Conservation (phyloP, 139 green algal species). For the Nannochloris sp. region DNA sequence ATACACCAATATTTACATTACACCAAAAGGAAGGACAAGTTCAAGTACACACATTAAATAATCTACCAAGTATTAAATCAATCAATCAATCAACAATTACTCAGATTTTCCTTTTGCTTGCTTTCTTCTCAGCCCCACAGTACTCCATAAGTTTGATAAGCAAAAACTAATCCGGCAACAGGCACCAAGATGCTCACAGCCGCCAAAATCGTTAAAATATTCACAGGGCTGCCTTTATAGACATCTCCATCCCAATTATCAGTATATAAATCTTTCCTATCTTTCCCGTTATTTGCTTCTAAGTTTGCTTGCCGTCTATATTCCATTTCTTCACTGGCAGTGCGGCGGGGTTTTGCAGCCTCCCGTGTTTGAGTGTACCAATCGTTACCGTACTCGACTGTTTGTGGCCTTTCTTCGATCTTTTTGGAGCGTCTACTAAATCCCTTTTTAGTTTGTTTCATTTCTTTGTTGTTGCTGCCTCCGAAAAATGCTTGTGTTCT, state of each 20-base stretch:
- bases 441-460: too few species aligned
- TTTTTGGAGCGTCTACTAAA: too few species aligned
- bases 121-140: slow-evolving; percentile 58
- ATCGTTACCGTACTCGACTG: background rate
- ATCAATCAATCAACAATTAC: too few species aligned
- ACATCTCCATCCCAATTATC: slow-evolving; percentile 55
- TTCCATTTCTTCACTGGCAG: background rate
- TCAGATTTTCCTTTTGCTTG: too few species aligned
- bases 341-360: background rate
- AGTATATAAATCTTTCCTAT: slow-evolving; percentile 62
- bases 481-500: too few species aligned
- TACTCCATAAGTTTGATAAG: slow-evolving; percentile 47
- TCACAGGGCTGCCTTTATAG: slow-evolving; percentile 45
- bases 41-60: too few species aligned
- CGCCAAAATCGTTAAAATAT: slow-evolving; percentile 36
- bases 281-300: background rate
- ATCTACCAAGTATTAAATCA: too few species aligned
- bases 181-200: slow-evolving; percentile 43
- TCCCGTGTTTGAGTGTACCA: slow-evolving; percentile 4
- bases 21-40: too few species aligned
- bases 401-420: background rate
- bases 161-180: slow-evolving; percentile 49
- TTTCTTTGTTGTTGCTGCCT: too few species aligned
- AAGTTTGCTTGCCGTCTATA: background rate
- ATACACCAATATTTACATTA: too few species aligned